Evolutionary conservation across 108 stramenopile genomes (phyloP).

Genomic region (Skeletonema grethae): DNA sequence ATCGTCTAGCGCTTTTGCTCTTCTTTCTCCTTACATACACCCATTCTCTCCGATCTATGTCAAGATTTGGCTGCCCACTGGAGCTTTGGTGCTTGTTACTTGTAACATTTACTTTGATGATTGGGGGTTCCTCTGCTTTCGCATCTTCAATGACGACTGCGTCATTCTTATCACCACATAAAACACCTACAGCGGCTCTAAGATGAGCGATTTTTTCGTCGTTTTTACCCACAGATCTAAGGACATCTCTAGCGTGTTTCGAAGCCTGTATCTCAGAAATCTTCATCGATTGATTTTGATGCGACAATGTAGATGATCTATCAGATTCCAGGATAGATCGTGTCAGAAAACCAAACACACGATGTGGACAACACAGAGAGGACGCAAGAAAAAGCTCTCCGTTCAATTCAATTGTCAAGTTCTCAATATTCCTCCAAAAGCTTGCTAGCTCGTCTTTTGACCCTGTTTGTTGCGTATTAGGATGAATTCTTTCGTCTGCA

Average conservation of each 20-base stretch:
- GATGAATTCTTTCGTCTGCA: background rate
- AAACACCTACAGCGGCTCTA: background rate
- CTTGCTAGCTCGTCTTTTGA: background rate
- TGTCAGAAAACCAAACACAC: background rate
- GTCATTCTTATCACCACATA: background rate
- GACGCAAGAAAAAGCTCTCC: background rate
- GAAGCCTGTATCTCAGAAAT: background rate
- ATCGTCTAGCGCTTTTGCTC: background rate
- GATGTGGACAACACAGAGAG: background rate
- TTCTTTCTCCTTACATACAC: background rate
- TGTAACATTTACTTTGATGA: background rate
- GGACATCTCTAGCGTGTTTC: background rate
- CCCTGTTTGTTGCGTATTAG: background rate
- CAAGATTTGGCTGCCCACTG: background rate
- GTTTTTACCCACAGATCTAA: background rate
- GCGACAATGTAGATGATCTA: background rate
- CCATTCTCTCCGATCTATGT: background rate
- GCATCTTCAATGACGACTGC: background rate
- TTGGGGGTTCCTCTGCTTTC: background rate
- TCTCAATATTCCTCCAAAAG: slow-evolving; percentile 1
- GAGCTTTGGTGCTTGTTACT: background rate
- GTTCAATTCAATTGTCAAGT: background rate
- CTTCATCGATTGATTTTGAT: background rate
- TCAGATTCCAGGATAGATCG: background rate
- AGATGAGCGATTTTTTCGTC: background rate